Evolutionary conservation across 1,139 yeast species (phyloP).

Genomic region (Taiozyma sp.): DNA sequence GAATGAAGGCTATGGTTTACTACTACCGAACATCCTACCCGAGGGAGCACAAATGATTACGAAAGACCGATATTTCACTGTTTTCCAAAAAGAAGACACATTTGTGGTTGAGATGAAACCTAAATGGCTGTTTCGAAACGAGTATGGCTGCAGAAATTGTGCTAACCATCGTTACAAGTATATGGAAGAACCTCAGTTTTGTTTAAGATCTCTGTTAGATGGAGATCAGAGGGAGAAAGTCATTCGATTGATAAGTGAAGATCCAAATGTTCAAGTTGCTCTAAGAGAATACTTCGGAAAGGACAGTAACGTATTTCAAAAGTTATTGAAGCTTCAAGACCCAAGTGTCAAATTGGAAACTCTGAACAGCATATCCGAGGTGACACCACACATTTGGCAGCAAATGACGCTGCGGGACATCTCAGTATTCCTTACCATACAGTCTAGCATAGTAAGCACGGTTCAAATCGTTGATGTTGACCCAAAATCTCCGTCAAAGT

Average conservation of each 20-base stretch:
- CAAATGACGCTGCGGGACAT: slow-evolving; percentile 37
- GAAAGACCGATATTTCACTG: slow-evolving; percentile 12
- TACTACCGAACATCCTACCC: slow-evolving; percentile 16
- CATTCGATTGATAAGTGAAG: slow-evolving; percentile 1
- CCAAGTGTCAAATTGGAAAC: slow-evolving; percentile 12
- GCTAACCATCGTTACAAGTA: slow-evolving; percentile 32
- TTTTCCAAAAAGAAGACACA: not conserved
- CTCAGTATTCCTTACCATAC: slow-evolving; percentile 24
- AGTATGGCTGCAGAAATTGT: slow-evolving; percentile 37
- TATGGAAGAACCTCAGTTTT: slow-evolving; percentile 21
- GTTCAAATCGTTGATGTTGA: slow-evolving; percentile 32
- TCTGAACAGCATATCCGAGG: slow-evolving; percentile 7
- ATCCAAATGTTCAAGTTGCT: not conserved
- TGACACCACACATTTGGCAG: slow-evolving; percentile 21
- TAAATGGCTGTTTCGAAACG: slow-evolving; percentile 35
- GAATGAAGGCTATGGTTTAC: slow-evolving; percentile 21
- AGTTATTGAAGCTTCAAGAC: slow-evolving; percentile 10
- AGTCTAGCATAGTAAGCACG: not conserved
- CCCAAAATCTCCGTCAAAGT: slow-evolving; percentile 26
- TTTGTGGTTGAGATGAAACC: slow-evolving; percentile 37
- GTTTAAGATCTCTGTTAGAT: slow-evolving; percentile 31
- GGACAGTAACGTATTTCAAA: slow-evolving; percentile 5
- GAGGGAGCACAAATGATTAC: not conserved
- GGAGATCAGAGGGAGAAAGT: slow-evolving; percentile 5
- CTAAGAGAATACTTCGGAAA: slow-evolving; percentile 7